Evolutionary conservation across 2,329 filamentous ascomycete species (phyloP).

Genomic region (Sarocladium oryzae): DNA sequence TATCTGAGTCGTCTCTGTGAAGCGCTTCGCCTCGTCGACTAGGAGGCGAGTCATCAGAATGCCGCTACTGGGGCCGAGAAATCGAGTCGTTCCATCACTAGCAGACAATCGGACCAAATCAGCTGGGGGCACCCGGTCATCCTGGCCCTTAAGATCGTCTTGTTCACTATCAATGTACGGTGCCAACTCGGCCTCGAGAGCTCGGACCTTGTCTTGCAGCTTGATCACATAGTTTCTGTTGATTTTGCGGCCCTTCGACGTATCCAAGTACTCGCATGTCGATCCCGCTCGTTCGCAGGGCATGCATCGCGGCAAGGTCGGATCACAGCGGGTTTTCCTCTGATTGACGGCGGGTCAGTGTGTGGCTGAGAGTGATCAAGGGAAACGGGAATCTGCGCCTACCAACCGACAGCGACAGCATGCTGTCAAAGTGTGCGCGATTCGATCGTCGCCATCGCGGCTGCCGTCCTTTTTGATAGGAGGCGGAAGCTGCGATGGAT

Average conservation of each 20-base stretch:
- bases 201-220: slow-evolving; percentile 78
- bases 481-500: not conserved
- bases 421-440: slow-evolving; percentile 73
- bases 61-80: slow-evolving; percentile 87
- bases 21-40: slow-evolving; percentile 94
- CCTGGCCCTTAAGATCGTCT: slow-evolving; percentile 61
- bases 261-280: slow-evolving; percentile 92
- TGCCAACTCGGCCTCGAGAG: slow-evolving; percentile 74
- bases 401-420: slow-evolving; percentile 77
- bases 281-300: slow-evolving; percentile 91
- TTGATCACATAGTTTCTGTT: slow-evolving; percentile 88
- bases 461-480: slow-evolving; percentile 13
- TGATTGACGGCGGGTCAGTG: slow-evolving; percentile 27
- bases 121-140: slow-evolving; percentile 80
- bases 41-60: slow-evolving; percentile 92
- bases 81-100: slow-evolving; percentile 78
- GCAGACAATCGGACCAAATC: slow-evolving; percentile 80
- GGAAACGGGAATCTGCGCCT: slow-evolving; percentile 22
- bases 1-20: slow-evolving; percentile 84
- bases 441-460: slow-evolving; percentile 48
- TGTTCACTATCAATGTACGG: slow-evolving; percentile 69
- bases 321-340: slow-evolving; percentile 96
- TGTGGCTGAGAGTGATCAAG: not conserved
- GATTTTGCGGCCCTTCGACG: slow-evolving; percentile 76
- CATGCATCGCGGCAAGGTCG: slow-evolving; percentile 81